Percentiles rank a stretch among this genome's conserved stretches.
These are phyloP conservation scores for Ascochyta koolunga DNA, from an alignment of 2,329 filamentous ascomycete genomes.

Conservation along the genomic window DNA sequence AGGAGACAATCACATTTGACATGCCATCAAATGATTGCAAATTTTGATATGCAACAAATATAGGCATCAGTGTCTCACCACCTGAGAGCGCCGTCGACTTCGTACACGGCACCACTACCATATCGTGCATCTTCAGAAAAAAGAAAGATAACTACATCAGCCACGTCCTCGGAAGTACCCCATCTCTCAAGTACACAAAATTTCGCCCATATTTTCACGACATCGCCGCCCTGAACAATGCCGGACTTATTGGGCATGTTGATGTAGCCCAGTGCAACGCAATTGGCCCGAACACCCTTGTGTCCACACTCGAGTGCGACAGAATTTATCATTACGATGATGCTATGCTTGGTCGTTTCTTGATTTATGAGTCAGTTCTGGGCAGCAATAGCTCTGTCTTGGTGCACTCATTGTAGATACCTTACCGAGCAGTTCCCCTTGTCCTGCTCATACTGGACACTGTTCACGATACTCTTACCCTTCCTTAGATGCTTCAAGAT, in stretches of 20 bases:
- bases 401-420: conserved; percentile 8
- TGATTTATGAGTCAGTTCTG: too few species aligned
- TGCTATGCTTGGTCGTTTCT: background rate
- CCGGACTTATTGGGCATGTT: too few species aligned
- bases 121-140: background rate
- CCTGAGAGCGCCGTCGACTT: conserved; percentile 14
- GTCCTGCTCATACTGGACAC: conserved; percentile 15
- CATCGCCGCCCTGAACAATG: too few species aligned
- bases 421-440: conserved; percentile 1
- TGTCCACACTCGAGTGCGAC: too few species aligned
- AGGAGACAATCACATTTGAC: too few species aligned
- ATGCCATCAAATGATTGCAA: too few species aligned
- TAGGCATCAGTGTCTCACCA: background rate
- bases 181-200: too few species aligned
- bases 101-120: conserved; percentile 14
- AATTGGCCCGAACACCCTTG: too few species aligned
- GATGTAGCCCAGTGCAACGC: too few species aligned
- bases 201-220: too few species aligned
- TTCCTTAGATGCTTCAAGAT: conserved; percentile 40
- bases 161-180: background rate
- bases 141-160: conserved; percentile 6
- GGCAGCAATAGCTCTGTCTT: background rate
- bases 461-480: conserved; percentile 13
- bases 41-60: too few species aligned
- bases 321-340: too few species aligned